Conservation (phyloP, 495 filamentous ascomycete genomes). For the Aspergillus cavernicola region DNA sequence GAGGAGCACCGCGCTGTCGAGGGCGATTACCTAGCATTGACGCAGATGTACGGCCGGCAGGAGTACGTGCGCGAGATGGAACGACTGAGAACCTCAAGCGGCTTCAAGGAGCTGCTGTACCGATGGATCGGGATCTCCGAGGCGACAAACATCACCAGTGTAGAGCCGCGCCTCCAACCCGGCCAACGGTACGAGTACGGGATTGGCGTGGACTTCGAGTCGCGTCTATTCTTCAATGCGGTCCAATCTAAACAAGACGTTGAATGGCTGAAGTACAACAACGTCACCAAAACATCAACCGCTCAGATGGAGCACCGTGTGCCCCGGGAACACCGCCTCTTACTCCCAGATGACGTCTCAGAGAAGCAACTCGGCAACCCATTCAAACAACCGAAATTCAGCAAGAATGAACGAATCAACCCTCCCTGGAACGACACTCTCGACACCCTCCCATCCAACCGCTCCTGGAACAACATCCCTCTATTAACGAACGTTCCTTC, state of each 20-base stretch:
- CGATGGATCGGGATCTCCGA: conserved; percentile 41
- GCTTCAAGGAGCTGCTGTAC: conserved; percentile 45
- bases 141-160: conserved; percentile 44
- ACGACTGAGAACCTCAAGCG: conserved; percentile 35
- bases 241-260: conserved; percentile 40
- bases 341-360: conserved; percentile 41
- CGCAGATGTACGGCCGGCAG: conserved; percentile 56
- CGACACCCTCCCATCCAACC: conserved; percentile 37
- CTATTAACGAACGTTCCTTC: conserved; percentile 54
- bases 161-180: conserved; percentile 32
- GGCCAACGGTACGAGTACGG: conserved; percentile 53
- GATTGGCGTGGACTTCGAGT: conserved; percentile 56
- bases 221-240: conserved; percentile 52
- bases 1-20: conserved; percentile 32
- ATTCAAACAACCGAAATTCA: conserved; percentile 34
- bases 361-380: conserved; percentile 34
- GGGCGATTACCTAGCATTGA: conserved; percentile 49
- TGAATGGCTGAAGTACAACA: conserved; percentile 47
- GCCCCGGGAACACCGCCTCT: conserved; percentile 39
- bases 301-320: conserved; percentile 40
- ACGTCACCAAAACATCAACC: conserved; percentile 36
- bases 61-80: conserved; percentile 53
- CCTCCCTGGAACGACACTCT: conserved; percentile 41
- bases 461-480: conserved; percentile 47
- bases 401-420: conserved; percentile 28